Evolutionary conservation across 192 early-diverging fungal genomes (phyloP), one percentile per base, ranked within the genome.

Genomic region (Martensiomyces pterosporus): DNA sequence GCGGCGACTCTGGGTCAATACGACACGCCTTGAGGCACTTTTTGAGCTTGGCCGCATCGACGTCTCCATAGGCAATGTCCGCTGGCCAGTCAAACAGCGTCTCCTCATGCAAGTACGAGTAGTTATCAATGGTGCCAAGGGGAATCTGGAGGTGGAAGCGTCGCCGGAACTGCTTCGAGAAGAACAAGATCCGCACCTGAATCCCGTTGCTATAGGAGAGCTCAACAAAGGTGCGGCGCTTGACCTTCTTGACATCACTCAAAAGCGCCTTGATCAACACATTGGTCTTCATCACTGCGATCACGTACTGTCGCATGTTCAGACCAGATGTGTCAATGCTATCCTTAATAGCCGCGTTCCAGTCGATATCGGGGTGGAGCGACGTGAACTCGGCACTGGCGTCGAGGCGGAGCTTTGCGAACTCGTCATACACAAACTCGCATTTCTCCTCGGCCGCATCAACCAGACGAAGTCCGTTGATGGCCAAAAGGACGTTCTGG

Each of bases 301-400:
- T 53, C 14, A 61, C 24, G 39, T 66, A 65, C 42, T 73, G 70
- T 25, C 70, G 49, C 32, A 53, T 56, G 2, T 49, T 45, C 42
- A 49, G 19, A 10, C 45, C 41, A 4, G 45, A 23, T 10, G 43
- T 10, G 19, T 49, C 43, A 15, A 61, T 43, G 43, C 32, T 54
- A 29, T 64, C 52, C 22, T 37, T 48, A n/a, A 73, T 39, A 21
- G 58, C 49, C 3, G 63, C 63, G 25, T 36, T 52, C 70, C 70
- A 73, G 63, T 73, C 62, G n/a, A 73, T 62, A 10, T 73, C 70
- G 0, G 70, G 70, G 25, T 73, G 70, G 37, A 73, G 47, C 37
- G 70, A 73, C 27, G 64, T 58, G 25, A 73, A 66, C 39, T 73
- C 63, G 2, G 63, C 70, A 3, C 63, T 36, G 10, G 42, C 41